Conservation (phyloP, 2,329 filamentous ascomycete genomes). For the Akanthomyces lecanii region DNA sequence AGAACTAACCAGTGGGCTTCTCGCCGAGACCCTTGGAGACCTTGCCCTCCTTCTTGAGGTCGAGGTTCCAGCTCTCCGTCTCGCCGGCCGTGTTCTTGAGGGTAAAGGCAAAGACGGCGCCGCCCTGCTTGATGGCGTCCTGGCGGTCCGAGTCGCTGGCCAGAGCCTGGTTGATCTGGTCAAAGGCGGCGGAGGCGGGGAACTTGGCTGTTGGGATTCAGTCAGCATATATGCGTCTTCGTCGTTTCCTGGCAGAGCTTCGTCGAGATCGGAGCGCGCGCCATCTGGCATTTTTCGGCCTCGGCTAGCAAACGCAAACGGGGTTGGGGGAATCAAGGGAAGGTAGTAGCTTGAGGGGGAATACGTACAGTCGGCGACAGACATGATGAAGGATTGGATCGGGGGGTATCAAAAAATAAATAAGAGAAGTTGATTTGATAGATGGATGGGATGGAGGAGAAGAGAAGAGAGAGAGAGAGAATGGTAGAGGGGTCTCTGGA, state of each 20-base stretch:
- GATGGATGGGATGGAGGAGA: neutral
- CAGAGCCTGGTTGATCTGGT: conserved; percentile 74
- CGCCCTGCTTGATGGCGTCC: conserved; percentile 83
- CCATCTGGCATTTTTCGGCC: neutral
- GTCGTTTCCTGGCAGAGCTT: too few relatives aligned
- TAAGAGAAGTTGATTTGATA: neutral
- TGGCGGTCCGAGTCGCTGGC: conserved; percentile 69
- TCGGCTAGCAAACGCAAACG: neutral
- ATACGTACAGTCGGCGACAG: conserved; percentile 18
- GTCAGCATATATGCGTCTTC: too few relatives aligned
- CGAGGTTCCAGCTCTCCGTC: conserved; percentile 86
- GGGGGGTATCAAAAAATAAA: neutral
- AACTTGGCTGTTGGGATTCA: conserved; percentile 63
- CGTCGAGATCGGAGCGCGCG: neutral
- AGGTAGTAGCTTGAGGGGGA: neutral
- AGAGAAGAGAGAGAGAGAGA: neutral
- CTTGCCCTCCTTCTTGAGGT: conserved; percentile 83
- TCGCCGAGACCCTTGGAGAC: conserved; percentile 73
- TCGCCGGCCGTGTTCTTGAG: conserved; percentile 83
- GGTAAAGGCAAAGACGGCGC: conserved; percentile 84
- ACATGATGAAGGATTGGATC: conserved; percentile 10
- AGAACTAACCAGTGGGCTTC: conserved; percentile 73
- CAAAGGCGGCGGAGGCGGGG: conserved; percentile 87
- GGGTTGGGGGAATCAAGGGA: too few relatives aligned
- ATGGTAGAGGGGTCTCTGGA: neutral